A percentile compares a stretch with the other conserved stretches of the same genome.
phyloP scores from a whole-genome alignment of 129 eudicot species.

The carrot (Daucus carota) region DH1_v3.0 NC_030382.2:51684001-51684500 shows the following conservation, averaged over 20 bases:
- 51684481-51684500: too few relatives aligned
- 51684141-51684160: slow-evolving; percentile 81
- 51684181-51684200: slow-evolving; percentile 67
- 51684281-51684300: neutral
- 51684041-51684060: slow-evolving; percentile 26
- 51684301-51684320: neutral
- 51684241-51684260: neutral
- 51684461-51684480: neutral
- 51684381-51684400: neutral
- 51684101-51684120: slow-evolving; percentile 56
- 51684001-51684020: neutral
- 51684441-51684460: neutral
- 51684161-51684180: slow-evolving; percentile 65
- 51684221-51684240: neutral
- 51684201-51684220: neutral
- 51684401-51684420: neutral
- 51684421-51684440: neutral
- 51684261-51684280: neutral
- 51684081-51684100: slow-evolving; percentile 48
- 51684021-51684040: neutral
- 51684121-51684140: slow-evolving; percentile 64
- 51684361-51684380: neutral
- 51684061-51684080: slow-evolving; percentile 33
- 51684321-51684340: neutral
- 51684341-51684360: neutral